Evolutionary conservation across 768 basidiomycete species (phyloP), one percentile per base, ranked within the genome.

Genomic region (Strobilomyces confusus): DNA sequence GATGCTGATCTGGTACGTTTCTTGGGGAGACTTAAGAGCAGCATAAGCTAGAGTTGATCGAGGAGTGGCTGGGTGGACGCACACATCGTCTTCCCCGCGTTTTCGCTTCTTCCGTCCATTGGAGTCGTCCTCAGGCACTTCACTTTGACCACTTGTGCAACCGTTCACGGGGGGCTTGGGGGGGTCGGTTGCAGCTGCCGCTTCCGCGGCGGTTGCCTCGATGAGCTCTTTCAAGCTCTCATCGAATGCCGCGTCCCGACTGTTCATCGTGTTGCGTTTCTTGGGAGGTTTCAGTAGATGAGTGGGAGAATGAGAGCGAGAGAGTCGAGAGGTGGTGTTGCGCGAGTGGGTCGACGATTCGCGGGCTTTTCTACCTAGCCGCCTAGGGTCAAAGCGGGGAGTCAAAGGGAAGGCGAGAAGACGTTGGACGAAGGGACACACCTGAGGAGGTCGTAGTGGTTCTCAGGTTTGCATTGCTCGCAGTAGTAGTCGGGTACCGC

Each of bases 211-310:
- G 19, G 85, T 85, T 36, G 81, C 82, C 61, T 87, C 84, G 47
- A 90, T 83, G 49, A 88, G 73, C 63, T 87, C 86, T 67, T 87
- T 86, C 51, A 89, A 68, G 65, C 86, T 92, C 65, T 94, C 89
- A 66, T 95, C 95, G 66, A 93, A 95, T 13, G 86, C 87, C 15
- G 95, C 92, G 69, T 97, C 95, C 52, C 95, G 78, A 63, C 92
- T 95, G 69, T 98, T 98, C 93, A 99, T 95, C 47, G 97, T 99
- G 62, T 92, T 93, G 55, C 97, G 80, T 48, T 92, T 83, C 73
- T 94, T 95, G 37, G 88, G 79, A n/a, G 81, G 78, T 62, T 83
- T 82, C 57, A 83, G 84, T 33, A 78, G 63, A 60, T 67, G 69
- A 9, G 75, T 75, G 3, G 87, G 90, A 23, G 86, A 90, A 69